Percentiles rank a stretch among this genome's conserved stretches.
These are phyloP conservation scores for Exophiala dermatitidis DNA, from an alignment of 2,329 filamentous ascomycete genomes.

Conservation along the genomic window DNA sequence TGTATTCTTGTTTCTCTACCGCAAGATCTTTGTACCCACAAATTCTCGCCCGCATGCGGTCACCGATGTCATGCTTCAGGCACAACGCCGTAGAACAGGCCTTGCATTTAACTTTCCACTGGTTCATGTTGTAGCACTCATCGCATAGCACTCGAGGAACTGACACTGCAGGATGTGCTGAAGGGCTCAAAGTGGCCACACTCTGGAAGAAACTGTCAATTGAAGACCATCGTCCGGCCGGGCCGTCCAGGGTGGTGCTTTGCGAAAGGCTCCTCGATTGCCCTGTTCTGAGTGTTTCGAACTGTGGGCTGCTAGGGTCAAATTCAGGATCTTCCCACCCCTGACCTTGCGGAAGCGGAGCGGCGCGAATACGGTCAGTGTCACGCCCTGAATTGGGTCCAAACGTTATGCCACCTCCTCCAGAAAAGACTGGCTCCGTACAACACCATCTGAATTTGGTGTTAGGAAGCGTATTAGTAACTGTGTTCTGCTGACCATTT, in stretches of 20 bases:
- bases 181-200: constrained; percentile 7
- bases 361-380: constrained; percentile 50
- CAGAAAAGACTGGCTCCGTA: constrained; percentile 53
- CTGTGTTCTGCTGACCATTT: constrained; percentile 30
- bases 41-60: constrained; percentile 46
- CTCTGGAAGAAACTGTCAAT: constrained; percentile 38
- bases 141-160: constrained; percentile 50
- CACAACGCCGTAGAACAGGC: constrained; percentile 51
- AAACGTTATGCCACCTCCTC: constrained; percentile 53
- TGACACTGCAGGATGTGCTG: constrained; percentile 11
- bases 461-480: constrained; percentile 39
- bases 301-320: constrained; percentile 14
- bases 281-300: constrained; percentile 5
- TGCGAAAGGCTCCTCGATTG: not conserved
- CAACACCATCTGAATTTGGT: constrained; percentile 56
- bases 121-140: constrained; percentile 51
- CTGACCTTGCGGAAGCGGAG: constrained; percentile 48
- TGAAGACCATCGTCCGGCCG: constrained; percentile 30
- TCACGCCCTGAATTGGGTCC: constrained; percentile 45
- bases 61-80: constrained; percentile 54
- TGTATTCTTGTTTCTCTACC: constrained; percentile 42
- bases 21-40: constrained; percentile 52
- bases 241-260: constrained; percentile 6
- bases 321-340: constrained; percentile 53
- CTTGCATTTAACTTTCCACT: constrained; percentile 55